Base-by-base conservation (phyloP, 257 asterid species). In the Hygrophila difformis region DNA sequence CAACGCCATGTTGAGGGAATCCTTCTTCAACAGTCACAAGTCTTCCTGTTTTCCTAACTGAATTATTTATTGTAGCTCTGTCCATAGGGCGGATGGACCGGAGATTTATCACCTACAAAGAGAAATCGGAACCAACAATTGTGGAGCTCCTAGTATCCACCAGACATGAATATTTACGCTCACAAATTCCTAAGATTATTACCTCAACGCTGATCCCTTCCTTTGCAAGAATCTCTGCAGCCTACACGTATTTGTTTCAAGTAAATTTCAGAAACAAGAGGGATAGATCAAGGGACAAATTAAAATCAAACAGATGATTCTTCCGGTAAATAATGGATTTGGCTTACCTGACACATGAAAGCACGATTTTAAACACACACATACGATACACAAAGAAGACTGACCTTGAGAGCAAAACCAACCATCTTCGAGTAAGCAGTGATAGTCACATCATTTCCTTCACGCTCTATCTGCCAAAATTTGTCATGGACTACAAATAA, bases 351-450 rank as follows among this genome's bases (percentile, higher is more conserved):
- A 26, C 8, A 3, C 7, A 26, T 3, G 31, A 26, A n/a, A n/a
- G n/a, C n/a, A n/a, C n/a, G n/a, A n/a, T 39, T 39, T 22, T 34
- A 23, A 23, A 20, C 11, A 47, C 43, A 33, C 5, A 18, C 47
- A 43, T n/a, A 18, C n/a, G n/a, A n/a, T 56, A 51, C 35, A 59
- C 31, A 59, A 47, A 56, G 38, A 9, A 34, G 48, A 61, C 84
- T 50, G 28, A 82, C 94, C 97, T 84, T 71, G 18, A 81, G 84
- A 44, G 94, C 70, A 76, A 57, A 70, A 57, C 93, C 95, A 43
- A 88, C 97, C 97, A 88, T 88, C 73, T 81, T 88, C 39, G 97
- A 84, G 72, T 68, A 88, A 45, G 94, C 88, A 17, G 75, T 59
- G 62, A 88, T 81, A 1, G 95, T 88, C 12, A 81, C 78, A 63